A percentile compares a stretch with the other conserved stretches of the same genome.
phyloP scores from a whole-genome alignment of 208 protist species.

The Phytomonas sp. region DNA sequence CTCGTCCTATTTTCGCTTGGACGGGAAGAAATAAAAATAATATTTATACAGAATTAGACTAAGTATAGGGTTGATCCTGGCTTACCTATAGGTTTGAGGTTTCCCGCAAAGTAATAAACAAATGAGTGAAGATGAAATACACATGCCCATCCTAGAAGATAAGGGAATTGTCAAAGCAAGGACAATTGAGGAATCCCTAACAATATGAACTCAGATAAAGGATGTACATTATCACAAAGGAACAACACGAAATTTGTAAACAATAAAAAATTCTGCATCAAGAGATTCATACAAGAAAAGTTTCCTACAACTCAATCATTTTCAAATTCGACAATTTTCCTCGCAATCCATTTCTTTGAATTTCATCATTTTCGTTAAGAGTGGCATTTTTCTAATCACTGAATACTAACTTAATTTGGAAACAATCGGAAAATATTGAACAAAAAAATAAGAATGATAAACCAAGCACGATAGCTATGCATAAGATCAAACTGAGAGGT shows the following conservation, averaged over 20 bases:
- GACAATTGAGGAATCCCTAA: conserved; percentile 1
- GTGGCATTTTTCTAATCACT: neutral
- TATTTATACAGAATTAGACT: conserved; percentile 10
- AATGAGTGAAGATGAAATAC: conserved; percentile 18
- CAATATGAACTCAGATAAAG: neutral
- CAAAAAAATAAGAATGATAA: conserved; percentile 7
- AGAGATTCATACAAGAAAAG: neutral
- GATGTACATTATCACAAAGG: neutral
- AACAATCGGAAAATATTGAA: neutral
- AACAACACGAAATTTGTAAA: conserved; percentile 1
- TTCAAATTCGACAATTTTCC: neutral
- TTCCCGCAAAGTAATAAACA: conserved; percentile 15
- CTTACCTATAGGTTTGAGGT: conserved; percentile 11
- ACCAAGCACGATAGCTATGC: conserved; percentile 6
- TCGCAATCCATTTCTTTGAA: neutral
- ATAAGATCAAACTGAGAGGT: neutral
- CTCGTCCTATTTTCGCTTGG: neutral
- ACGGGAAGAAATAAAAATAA: conserved; percentile 1
- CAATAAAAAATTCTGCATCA: conserved; percentile 6
- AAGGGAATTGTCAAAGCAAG: conserved; percentile 8
- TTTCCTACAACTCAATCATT: neutral
- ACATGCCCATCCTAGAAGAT: neutral
- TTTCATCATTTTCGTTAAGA: neutral
- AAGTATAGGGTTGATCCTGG: conserved; percentile 9
- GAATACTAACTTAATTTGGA: neutral